Conservation (phyloP, 2,329 filamentous ascomycete species). For the Neofusicoccum umdonicola region DNA sequence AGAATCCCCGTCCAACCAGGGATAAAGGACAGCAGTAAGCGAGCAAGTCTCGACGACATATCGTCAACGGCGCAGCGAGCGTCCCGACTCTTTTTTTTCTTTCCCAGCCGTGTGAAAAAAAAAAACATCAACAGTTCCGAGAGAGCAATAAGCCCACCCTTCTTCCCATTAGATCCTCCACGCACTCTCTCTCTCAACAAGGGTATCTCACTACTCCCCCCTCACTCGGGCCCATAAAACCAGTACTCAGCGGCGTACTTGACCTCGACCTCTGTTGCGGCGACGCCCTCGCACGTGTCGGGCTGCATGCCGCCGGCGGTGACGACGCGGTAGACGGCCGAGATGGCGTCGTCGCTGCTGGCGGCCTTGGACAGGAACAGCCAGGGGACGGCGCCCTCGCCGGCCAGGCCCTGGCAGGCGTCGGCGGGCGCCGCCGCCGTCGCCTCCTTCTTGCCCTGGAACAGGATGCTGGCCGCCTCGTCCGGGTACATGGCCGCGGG, state of each 20-base stretch:
- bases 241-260: conserved; percentile 50
- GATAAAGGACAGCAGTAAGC: neutral
- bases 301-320: conserved; percentile 47
- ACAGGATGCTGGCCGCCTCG: conserved; percentile 26
- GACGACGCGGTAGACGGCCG: conserved; percentile 48
- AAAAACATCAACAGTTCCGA: no score
- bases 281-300: conserved; percentile 36
- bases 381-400: conserved; percentile 46
- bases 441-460: conserved; percentile 47
- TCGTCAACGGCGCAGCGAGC: neutral
- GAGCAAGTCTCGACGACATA: neutral
- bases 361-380: conserved; percentile 40
- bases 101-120: no score
- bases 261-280: conserved; percentile 33
- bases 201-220: neutral
- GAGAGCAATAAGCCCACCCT: no score
- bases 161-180: neutral
- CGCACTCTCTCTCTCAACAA: neutral
- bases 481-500: conserved; percentile 39
- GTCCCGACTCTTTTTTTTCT: neutral
- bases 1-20: no score
- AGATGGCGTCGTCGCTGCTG: conserved; percentile 35
- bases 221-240: conserved; percentile 37
- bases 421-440: conserved; percentile 51
- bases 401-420: conserved; percentile 37